Base-by-base conservation (phyloP, 768 basidiomycete genomes). In the Chlorophyllum brunneum region DNA sequence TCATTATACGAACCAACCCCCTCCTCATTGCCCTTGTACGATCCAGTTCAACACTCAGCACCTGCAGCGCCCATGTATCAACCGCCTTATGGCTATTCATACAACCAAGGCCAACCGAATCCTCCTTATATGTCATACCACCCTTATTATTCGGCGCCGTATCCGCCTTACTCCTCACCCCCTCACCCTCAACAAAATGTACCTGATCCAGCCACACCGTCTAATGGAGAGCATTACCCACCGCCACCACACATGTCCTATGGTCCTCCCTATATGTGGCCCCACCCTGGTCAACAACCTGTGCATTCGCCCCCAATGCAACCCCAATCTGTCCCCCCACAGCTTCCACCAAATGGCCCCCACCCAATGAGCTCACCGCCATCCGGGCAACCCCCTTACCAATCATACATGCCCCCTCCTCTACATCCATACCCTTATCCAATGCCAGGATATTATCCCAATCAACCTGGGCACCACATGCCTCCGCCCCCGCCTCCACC, bases 1-100 rank as follows among this genome's bases (percentile, higher is more conserved):
- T 78, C 81, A 1, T 67, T 90, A 33, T 89, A 91, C 59, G 90
- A 91, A 56, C 81, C 84, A 37, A 65, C 72, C 22, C 64, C 72
- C 24, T 67, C 67, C 16, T 51, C 59, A 40, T 66, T 62, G 56
- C 71, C 72, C 49, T 65, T 70, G 54, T 82, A 81, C 58, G 80
- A 80, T 55, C 69, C 74, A 57, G 67, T 73, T 56, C 78, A 78
- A 57, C 72, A 71, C 57, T 31, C 51, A 23, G 36, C 51, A n/a
- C 58, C 58, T 23, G 40, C 58, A 26, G 50, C 38, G 20, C 43
- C 53, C 9, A 13, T 44, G 8, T 54, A 56, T 29, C 34, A 39
- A 15, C 37, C 65, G 7, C 56, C 63, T 0, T 68, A 67, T 45
- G 58, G 55, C 15, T 64, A 61, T 6, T 61, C 69, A 24, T 67